A percentile compares a stretch with the other conserved stretches of the same genome.
Conservation (phyloP, 495 filamentous ascomycete genomes). For the Amphirosellinia nigrospora region DNA sequence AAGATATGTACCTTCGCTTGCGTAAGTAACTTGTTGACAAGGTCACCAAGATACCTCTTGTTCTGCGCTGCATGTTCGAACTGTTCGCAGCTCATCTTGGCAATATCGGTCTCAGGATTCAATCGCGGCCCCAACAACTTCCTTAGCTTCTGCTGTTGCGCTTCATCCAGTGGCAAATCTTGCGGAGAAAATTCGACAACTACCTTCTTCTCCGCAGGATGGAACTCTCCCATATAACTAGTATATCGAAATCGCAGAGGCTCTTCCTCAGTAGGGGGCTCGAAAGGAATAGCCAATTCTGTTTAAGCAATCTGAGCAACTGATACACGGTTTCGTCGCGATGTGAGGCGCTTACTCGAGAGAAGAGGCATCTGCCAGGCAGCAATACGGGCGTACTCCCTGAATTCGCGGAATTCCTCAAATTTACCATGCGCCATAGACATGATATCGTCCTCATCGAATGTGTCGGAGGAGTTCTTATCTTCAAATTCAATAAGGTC, state of each 20-base stretch:
- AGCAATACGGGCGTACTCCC: conserved; percentile 84
- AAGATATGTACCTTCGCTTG: conserved; percentile 69
- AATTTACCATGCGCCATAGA: conserved; percentile 81
- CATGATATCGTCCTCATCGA: conserved; percentile 80
- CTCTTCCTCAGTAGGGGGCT: conserved; percentile 67
- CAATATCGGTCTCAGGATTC: conserved; percentile 82
- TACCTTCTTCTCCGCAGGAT: conserved; percentile 91
- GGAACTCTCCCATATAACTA: conserved; percentile 92
- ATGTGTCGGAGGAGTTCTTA: conserved; percentile 43
- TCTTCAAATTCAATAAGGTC: conserved; percentile 51
- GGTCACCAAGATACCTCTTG: conserved; percentile 87
- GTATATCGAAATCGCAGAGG: conserved; percentile 93
- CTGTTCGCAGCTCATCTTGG: conserved; percentile 91
- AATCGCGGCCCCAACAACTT: conserved; percentile 89
- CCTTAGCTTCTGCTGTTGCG: conserved; percentile 78
- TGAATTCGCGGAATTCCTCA: conserved; percentile 85
- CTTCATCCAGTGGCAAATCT: conserved; percentile 68
- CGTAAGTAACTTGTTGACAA: conserved; percentile 72
- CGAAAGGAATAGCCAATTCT: conserved; percentile 86
- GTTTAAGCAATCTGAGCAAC: conserved; percentile 38
- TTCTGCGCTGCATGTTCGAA: conserved; percentile 90
- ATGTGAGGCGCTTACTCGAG: conserved; percentile 65
- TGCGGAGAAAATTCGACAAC: conserved; percentile 82
- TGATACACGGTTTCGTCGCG: background rate
- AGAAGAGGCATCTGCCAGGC: conserved; percentile 98